Evolutionary conservation across 768 basidiomycete species (phyloP), one percentile per base, ranked within the genome.

Genomic region (Boletus fagicola): DNA sequence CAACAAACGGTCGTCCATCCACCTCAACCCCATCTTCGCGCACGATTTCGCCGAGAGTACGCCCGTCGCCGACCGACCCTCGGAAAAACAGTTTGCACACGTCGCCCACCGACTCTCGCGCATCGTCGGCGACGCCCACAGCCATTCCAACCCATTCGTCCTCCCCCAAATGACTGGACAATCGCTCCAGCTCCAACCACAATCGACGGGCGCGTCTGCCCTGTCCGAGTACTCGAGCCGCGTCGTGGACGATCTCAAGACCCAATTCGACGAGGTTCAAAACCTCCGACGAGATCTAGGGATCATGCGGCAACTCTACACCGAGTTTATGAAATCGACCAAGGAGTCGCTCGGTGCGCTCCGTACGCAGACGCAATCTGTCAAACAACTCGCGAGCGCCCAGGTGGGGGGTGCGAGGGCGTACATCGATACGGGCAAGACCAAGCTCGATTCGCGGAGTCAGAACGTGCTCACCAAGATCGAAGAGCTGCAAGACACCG

Each of bases 221-320:
- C 71, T 83, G 67, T 88, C 87, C 12, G 87, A 91, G 49, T 85
- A 89, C 66, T 84, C 89, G 13, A 78, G 68, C 40, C 86, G 89
- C 1, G 83, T 94, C 44, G 87, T 92, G 13, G 76, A 77, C 9
- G 92, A 96, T 67, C 80, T 98, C 58, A 90, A 91, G 72, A 89
- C 87, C 4, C 95, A 98, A 68, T 94, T 94, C 67, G 92, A 96
- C 72, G 94, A 97, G 67, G 88, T 98, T 15, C 94, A 95, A 70
- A 91, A 92, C 66, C 79, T 99, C 20, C 88, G 97, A 13, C 85
- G 95, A 1, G 97, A 98, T 68, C 79, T 99, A 8, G 94, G 91
- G 0, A 82, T 92, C 65, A 92, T 97, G 86, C 85, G 94, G 4
- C 96, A 98, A 75, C 77, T 97, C 28, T 98, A 99, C 73, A 87